Percentiles rank a stretch among this genome's conserved stretches.
phyloP scores from a whole-genome alignment of 2,329 filamentous ascomycete species.

The Colletotrichum salicis region DNA sequence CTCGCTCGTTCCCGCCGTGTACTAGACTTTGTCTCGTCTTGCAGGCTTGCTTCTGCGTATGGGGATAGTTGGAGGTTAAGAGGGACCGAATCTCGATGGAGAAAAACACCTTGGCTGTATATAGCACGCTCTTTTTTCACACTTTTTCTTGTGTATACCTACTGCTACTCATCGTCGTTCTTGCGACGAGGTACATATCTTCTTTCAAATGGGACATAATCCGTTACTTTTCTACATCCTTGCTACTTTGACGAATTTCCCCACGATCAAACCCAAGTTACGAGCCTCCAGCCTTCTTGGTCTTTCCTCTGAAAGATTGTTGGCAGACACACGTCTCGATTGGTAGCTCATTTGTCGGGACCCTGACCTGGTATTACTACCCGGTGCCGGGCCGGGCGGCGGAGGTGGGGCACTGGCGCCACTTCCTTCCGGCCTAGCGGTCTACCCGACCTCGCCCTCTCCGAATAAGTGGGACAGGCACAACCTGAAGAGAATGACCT shows the following conservation, averaged over 20 bases:
- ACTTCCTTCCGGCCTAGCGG: too few species aligned
- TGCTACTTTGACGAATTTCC: not conserved
- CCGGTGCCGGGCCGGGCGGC: too few species aligned
- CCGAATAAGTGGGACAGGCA: too few species aligned
- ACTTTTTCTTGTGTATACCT: conserved; percentile 14
- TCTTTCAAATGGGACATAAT: not conserved
- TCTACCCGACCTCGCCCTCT: too few species aligned
- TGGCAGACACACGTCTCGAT: not conserved
- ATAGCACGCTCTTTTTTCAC: not conserved
- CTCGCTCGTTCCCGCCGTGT: conserved; percentile 50
- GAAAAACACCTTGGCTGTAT: conserved; percentile 7
- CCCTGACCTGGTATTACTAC: too few species aligned
- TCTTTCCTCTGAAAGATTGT: not conserved
- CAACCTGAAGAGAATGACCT: too few species aligned
- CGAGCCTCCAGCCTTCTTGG: too few species aligned
- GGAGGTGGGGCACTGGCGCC: too few species aligned
- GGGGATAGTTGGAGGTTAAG: not conserved
- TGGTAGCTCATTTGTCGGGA: not conserved
- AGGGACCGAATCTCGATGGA: not conserved
- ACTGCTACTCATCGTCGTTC: not conserved
- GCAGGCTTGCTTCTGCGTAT: not conserved
- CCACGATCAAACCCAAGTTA: too few species aligned
- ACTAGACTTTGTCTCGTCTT: conserved; percentile 56
- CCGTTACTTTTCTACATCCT: too few species aligned
- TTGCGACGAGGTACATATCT: conserved; percentile 8